Base-by-base conservation (phyloP, 164 flowering plant species). In the Sextonia rubra region DNA sequence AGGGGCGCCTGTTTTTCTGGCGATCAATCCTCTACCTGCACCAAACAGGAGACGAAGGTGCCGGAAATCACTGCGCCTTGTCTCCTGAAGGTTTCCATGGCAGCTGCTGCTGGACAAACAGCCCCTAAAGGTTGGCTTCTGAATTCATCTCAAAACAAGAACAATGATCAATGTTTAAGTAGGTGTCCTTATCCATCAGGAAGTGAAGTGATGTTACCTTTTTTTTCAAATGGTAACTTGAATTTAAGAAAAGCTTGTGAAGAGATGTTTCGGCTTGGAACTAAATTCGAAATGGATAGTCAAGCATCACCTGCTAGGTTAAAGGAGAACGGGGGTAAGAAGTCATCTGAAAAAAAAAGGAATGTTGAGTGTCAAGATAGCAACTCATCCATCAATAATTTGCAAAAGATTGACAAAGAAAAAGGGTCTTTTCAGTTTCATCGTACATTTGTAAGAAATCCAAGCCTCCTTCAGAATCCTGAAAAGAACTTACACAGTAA, bases 101-200 rank as follows among this genome's bases (percentile, higher is more conserved):
- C n/a, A n/a, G n/a, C n/a, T n/a, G n/a, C n/a, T n/a, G n/a, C n/a
- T n/a, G n/a, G n/a, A n/a, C n/a, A n/a, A n/a, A n/a, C n/a, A n/a
- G n/a, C n/a, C n/a, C n/a, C n/a, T 3, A 52, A 60, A 8, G 72
- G 60, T 71, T 62, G 78, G 15, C 26, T 60, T 26, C 77, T 74
- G 17, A n/a, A 66, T 52, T 72, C 85, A 64, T 79, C 76, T 58
- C 76, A 76, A 73, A 79, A 65, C 69, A 52, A 18, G 2, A 78
- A 68, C 74, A 76, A 76, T 66, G 94, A 88, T 52, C 82, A 73
- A 66, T 68, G 82, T 73, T 78, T 78, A 47, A 88, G 85, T 77
- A 85, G 83, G 77, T 93, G 99, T 77, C 99, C 99, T 66, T 93
- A 93, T 71, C 99, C 98, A 23, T 93, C 98, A 25, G 92, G 80